phyloP scores from a whole-genome alignment of 352 stramenopile species.

The Thalassiosira hispida region DNA sequence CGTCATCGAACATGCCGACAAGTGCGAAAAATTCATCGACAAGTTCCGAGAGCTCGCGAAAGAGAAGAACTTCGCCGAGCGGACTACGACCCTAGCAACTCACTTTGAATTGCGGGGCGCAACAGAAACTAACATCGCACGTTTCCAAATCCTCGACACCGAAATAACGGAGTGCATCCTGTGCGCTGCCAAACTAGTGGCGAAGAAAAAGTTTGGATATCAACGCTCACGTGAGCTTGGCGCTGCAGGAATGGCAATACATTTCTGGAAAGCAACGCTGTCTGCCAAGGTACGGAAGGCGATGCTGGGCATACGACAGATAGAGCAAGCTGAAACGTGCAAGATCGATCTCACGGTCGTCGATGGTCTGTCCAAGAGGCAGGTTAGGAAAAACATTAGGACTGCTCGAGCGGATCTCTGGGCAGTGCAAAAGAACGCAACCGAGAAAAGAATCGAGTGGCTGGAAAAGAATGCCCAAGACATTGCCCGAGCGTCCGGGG shows the following conservation, averaged over 20 bases:
- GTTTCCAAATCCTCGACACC: background rate
- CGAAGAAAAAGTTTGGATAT: constrained; percentile 18
- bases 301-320: background rate
- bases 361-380: background rate
- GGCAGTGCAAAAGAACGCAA: constrained; percentile 13
- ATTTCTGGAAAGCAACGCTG: constrained; percentile 37
- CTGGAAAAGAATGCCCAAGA: constrained; percentile 24
- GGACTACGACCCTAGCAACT: background rate
- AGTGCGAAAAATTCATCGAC: constrained; percentile 17
- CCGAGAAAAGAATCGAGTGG: constrained; percentile 19
- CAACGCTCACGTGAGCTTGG: constrained; percentile 20
- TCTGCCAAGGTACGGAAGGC: constrained; percentile 1
- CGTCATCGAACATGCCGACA: constrained; percentile 16
- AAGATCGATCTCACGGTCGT: background rate
- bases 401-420: background rate
- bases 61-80: constrained; percentile 9
- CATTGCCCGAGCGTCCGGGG: constrained; percentile 18
- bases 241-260: background rate
- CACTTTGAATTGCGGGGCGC: background rate
- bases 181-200: background rate
- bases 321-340: background rate
- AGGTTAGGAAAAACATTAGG: constrained; percentile 2
- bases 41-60: background rate
- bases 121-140: background rate
- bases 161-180: constrained; percentile 15